phyloP scores from a whole-genome alignment of 768 basidiomycete genomes.

The Nidularia pulvinata region DNA sequence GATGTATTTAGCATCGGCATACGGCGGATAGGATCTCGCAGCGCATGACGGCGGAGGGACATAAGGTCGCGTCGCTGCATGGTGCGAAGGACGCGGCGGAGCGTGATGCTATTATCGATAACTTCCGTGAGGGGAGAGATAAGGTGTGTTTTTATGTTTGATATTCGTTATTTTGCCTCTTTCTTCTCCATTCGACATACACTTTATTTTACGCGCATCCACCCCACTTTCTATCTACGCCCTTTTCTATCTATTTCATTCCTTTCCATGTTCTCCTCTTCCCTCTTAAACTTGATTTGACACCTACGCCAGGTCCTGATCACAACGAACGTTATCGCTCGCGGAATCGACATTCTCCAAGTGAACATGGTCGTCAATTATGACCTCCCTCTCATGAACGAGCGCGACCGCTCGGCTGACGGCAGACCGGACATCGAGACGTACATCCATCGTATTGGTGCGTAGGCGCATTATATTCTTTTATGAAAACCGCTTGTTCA shows the following conservation, averaged over 20 bases:
- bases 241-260: too few species aligned
- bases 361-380: constrained; percentile 99
- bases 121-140: constrained; percentile 93
- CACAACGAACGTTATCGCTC: constrained; percentile 98
- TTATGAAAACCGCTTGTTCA: neutral
- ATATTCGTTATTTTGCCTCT: too few species aligned
- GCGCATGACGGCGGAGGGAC: constrained; percentile 91
- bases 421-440: constrained; percentile 89
- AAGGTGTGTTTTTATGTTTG: constrained; percentile 52
- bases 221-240: too few species aligned
- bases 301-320: constrained; percentile 61
- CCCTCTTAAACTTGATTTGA: neutral
- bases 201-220: too few species aligned
- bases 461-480: constrained; percentile 16
- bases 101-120: constrained; percentile 92
- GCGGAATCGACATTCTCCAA: constrained; percentile 98
- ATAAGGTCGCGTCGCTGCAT: constrained; percentile 95
- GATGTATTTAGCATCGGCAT: constrained; percentile 65
- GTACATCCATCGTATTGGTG: constrained; percentile 97
- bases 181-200: too few species aligned
- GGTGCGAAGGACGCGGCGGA: constrained; percentile 90
- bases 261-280: neutral
- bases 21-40: constrained; percentile 92
- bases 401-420: constrained; percentile 54
- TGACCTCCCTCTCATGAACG: constrained; percentile 86